Base-by-base conservation (phyloP, 768 basidiomycete genomes). In the Sistotremastrum suecicum region DNA sequence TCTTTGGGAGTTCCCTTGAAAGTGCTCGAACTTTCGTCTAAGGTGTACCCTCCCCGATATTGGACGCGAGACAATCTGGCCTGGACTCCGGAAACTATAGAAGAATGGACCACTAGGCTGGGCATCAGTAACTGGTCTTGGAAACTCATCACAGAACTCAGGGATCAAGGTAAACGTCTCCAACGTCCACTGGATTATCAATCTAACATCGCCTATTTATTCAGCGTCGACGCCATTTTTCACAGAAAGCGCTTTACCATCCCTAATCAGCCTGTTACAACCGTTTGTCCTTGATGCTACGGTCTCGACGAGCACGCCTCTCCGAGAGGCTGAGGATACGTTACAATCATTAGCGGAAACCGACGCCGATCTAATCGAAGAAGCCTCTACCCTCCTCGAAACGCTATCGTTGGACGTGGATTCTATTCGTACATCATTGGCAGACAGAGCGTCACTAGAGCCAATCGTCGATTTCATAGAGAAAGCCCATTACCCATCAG, bases 361-460 rank as follows among this genome's bases (percentile, higher is more conserved):
- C 3, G 87, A 90, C 60, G 75, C 82, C 42, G 81, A 84, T 35
- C 64, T 73, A 10, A 65, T 90, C 33, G 80, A 84, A 53, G 80
- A 88, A 55, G 71, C 75, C 0, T 85, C 80, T 61, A 82, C 74
- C 43, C 66, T 80, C 36, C 69, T 90, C 31, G 87, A 90, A 57
- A 79, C 83, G 35, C 73, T 87, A 32, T 70, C 79, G 10, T 68
- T 88, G 9, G 87, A 90, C 54, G 73, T 83, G 7, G 82, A 83
- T 56, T 81, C 84, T 46, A 72, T 86, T 41, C 74, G 85, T 29
- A 63, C 78, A 28, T 76, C 78, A 29, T 67, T 89, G 7, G 84
- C 81, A 37, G 79, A 78, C 7, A 77, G 78, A 0, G 62, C 72
- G 11, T 82, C 81, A 55, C 63, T 90, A 7, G 65, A 67, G 42